Evolutionary conservation across 441 rosid genomes (phyloP), one percentile per base, ranked within the genome.

Genomic region (Metrosideros polymorpha): DNA sequence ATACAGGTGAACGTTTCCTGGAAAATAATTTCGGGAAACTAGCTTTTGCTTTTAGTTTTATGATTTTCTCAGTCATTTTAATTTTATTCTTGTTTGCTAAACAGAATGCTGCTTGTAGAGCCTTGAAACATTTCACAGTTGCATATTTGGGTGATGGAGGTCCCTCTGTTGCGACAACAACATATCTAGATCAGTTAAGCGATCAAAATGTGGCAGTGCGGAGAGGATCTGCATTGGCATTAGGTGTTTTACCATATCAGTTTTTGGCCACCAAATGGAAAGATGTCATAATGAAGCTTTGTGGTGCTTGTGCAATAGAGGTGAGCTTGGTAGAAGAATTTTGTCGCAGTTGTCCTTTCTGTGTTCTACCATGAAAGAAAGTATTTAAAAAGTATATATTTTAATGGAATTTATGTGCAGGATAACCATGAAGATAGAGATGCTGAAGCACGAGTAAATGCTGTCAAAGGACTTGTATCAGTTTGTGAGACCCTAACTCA

Each of bases 361-460:
- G 51, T 47, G 86, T 50, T 87, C 18, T 82, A 14, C 86, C 82
- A 52, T 14, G 77, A 86, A 89, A 79, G 82, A 85, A 63, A 51
- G 82, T 71, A 52, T 82, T 84, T 84, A n/a, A n/a, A 24, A 84
- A 75, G 89, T 85, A 90, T 84, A 86, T 83, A 30, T 50, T 55
- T 87, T 35, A 85, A 55, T 89, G 51, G 85, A 87, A 88, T 85
- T 24, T 84, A 52, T 85, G 53, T 88, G 86, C 95, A 96, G 99
- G 96, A 89, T 85, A 94, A 94, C 86, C 96, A 96, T 55, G 99
- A 98, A 86, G 96, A 94, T 86, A 94, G 99, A 91, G 99, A 98
- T 93, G 98, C 94, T 87, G 99, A 98, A 92, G 99, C 99, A 85
- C 93, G 99, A 53, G 95, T 94, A 87, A 96, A 95, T 92, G 96